Evolutionary conservation across 306 rosid species (phyloP).

Genomic region (Glycine latifolia): DNA sequence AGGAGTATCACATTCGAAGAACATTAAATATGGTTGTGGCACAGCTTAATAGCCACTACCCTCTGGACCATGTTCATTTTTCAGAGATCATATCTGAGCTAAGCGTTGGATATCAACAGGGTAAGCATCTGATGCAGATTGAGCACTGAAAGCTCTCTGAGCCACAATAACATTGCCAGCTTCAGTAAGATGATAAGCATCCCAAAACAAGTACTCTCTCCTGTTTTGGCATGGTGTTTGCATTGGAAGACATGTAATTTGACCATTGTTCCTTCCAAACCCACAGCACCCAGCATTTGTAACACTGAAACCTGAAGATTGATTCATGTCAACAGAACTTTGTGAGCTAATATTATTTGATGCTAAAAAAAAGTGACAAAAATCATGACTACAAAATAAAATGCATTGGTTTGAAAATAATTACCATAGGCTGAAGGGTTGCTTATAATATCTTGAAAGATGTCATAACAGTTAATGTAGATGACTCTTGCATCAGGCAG

Average conservation of each 20-base stretch:
- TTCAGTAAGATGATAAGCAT: conserved; percentile 92
- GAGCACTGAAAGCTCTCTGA: conserved; percentile 78
- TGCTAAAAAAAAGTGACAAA: background rate
- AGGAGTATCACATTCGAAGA: conserved; percentile 41
- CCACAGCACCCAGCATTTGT: conserved; percentile 88
- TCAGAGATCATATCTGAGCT: conserved; percentile 63
- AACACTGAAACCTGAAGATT: conserved; percentile 66
- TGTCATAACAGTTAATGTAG: conserved; percentile 72
- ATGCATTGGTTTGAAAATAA: background rate
- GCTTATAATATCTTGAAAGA: conserved; percentile 71
- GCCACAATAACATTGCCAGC: conserved; percentile 67
- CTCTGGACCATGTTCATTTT: background rate
- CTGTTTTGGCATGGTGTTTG: conserved; percentile 84
- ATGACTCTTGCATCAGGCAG: conserved; percentile 67
- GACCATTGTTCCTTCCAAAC: conserved; percentile 91
- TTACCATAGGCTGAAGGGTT: conserved; percentile 81
- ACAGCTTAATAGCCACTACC: conserved; percentile 27
- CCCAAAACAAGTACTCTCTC: conserved; percentile 82
- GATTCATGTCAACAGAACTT: background rate
- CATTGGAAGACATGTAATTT: conserved; percentile 83
- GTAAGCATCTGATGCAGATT: conserved; percentile 76
- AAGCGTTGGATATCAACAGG: conserved; percentile 72
- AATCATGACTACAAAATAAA: background rate
- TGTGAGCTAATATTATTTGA: background rate
- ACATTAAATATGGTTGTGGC: conserved; percentile 33